Evolutionary conservation across 441 rosid genomes (phyloP).

Genomic region (Populus hybrid): DNA sequence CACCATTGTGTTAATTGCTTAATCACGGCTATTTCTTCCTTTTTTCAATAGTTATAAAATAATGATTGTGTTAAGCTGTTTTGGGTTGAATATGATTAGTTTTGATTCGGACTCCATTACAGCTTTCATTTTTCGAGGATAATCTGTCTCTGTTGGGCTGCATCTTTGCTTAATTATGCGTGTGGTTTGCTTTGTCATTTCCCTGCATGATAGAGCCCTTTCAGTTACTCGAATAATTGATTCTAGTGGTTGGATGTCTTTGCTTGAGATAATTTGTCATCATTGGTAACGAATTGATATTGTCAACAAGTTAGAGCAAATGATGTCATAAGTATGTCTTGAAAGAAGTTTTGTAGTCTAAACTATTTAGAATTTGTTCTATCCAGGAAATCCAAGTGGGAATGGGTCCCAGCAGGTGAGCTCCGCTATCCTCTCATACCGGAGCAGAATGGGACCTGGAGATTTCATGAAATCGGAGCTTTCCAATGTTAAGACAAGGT

Average conservation of each 20-base stretch:
- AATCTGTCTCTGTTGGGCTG: not conserved
- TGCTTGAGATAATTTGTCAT: not conserved
- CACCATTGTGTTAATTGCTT: slow-evolving; percentile 65
- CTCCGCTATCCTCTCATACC: slow-evolving; percentile 92
- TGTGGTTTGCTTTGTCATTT: not conserved
- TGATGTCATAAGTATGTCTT: not conserved
- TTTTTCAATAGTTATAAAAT: not conserved
- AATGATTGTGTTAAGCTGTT: not conserved
- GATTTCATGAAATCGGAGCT: slow-evolving; percentile 88
- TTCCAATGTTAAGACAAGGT: slow-evolving; percentile 95
- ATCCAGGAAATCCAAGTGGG: slow-evolving; percentile 94
- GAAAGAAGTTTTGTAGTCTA: not conserved
- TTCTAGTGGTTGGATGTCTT: not conserved
- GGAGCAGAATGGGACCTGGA: slow-evolving; percentile 82
- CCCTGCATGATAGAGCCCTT: not conserved
- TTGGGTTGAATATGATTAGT: not conserved
- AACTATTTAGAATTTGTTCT: slow-evolving; percentile 3
- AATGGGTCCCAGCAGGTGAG: slow-evolving; percentile 97
- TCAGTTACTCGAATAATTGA: not conserved
- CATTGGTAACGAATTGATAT: not conserved
- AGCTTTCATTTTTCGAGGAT: not conserved
- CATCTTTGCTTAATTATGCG: not conserved
- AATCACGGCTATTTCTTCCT: not conserved
- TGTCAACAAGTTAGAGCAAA: not conserved
- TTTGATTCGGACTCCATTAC: not conserved